These are phyloP conservation scores for Pseudocercospora eumusae DNA, from an alignment of 2,329 filamentous ascomycete genomes.

Conservation along the genomic window DNA sequence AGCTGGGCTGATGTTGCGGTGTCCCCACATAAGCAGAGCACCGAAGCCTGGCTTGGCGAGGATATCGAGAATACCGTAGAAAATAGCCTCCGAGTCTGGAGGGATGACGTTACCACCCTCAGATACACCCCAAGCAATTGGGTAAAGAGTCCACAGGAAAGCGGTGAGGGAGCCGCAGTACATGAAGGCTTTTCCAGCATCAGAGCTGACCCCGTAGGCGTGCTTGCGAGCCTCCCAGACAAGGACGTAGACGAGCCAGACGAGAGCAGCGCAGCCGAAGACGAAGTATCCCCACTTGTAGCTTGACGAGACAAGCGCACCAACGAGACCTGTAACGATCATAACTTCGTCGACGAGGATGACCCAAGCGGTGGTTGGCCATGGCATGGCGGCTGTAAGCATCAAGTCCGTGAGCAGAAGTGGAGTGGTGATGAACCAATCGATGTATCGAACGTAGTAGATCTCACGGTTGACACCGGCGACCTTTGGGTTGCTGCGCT, in stretches of 20 bases:
- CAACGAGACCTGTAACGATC: slow-evolving; percentile 67
- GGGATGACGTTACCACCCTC: slow-evolving; percentile 68
- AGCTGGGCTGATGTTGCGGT: slow-evolving; percentile 62
- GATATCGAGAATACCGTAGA: slow-evolving; percentile 68
- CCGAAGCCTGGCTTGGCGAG: slow-evolving; percentile 66
- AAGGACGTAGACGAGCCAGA: slow-evolving; percentile 63
- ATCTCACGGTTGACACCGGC: slow-evolving; percentile 60
- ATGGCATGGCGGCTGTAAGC: slow-evolving; percentile 65
- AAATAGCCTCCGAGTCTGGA: slow-evolving; percentile 66
- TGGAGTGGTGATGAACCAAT: slow-evolving; percentile 66
- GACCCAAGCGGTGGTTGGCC: slow-evolving; percentile 63
- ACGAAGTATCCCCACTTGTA: slow-evolving; percentile 71
- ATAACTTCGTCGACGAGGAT: slow-evolving; percentile 66
- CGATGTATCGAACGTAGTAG: slow-evolving; percentile 67
- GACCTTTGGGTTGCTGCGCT: slow-evolving; percentile 48
- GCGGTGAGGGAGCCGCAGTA: slow-evolving; percentile 61
- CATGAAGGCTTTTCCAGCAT: slow-evolving; percentile 57
- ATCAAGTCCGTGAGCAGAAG: slow-evolving; percentile 64
- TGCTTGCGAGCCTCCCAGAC: slow-evolving; percentile 58
- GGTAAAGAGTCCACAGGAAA: slow-evolving; percentile 65
- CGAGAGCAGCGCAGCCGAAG: slow-evolving; percentile 53
- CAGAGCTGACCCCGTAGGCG: slow-evolving; percentile 56
- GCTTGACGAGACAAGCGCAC: slow-evolving; percentile 60
- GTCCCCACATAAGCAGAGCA: slow-evolving; percentile 61
- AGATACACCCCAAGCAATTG: slow-evolving; percentile 61